Base-by-base conservation (phyloP, 768 basidiomycete genomes). In the Tylopilus plumbeoviolaceoides region DNA sequence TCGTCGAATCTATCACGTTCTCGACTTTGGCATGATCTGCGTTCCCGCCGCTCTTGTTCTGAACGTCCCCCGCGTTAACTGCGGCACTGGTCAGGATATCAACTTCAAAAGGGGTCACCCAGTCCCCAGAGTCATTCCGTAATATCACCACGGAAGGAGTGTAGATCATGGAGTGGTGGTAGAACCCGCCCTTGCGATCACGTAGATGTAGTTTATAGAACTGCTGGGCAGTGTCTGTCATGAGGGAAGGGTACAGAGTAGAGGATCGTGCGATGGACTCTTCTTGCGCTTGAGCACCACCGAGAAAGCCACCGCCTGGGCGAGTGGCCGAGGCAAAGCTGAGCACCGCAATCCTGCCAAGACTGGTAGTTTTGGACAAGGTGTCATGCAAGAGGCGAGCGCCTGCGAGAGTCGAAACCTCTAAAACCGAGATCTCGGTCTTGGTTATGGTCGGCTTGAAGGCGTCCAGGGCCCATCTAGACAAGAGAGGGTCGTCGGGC, bases 231-330 rank as follows among this genome's bases (percentile, higher is more conserved):
- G 72, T 73, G 15, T 68, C 64, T 10, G 83, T 79, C 61, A 75
- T 74, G 50, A 91, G 82, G 9, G 83, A 77, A 1, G 78, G 72
- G 58, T 84, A 87, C 7, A 91, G 70, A 6, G 84, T 85, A 11
- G 87, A 89, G 5, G 87, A 80, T 39, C 89, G 82, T 11, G 89
- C 87, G 59, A 91, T 78, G 35, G 83, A 84, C 66, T 91, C 89
- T 65, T 91, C 89, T 60, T 91, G 89, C 2, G 89, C 89, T 53
- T 83, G 80, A 0, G 86, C 81, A 15, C 89, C 89, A 50, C 68
- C 75, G 53, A 79, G 75, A 68, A 91, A 90, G 7, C 89, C 89
- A 4, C 89, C 88, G 2, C 89, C 88, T 1, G 86, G 84, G 35
- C 81, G 80, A 47, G 78, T 85, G 4, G 89, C 87, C 1, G 84